These are phyloP conservation scores for Pseudofabraea citricarpa DNA, from an alignment of 2,329 filamentous ascomycete species.

Conservation along the genomic window DNA sequence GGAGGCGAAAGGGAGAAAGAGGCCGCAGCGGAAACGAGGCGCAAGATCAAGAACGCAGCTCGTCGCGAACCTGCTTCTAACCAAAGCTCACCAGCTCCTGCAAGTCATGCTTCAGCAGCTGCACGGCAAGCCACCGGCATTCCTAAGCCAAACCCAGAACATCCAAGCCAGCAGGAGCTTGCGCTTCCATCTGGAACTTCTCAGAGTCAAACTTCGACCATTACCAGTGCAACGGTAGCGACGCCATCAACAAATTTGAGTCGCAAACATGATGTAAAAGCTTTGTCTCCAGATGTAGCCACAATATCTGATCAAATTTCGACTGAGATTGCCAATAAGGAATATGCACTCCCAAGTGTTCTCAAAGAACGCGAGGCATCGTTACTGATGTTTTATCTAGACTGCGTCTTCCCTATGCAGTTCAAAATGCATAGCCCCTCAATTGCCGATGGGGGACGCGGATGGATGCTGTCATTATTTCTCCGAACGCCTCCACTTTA, in stretches of 20 bases:
- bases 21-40: neutral
- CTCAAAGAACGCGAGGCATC: neutral
- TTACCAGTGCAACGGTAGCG: neutral
- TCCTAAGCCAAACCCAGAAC: neutral
- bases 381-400: slow-evolving; percentile 2
- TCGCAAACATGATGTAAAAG: too few relatives aligned
- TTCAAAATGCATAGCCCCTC: neutral
- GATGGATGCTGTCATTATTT: slow-evolving; percentile 1
- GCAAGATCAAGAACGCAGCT: neutral
- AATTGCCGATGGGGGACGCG: neutral
- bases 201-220: neutral
- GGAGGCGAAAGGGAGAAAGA: neutral
- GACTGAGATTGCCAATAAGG: neutral
- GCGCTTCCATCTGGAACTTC: neutral
- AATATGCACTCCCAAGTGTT: neutral
- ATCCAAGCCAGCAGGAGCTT: neutral
- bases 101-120: neutral
- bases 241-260: neutral
- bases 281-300: too few relatives aligned
- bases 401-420: slow-evolving; percentile 1
- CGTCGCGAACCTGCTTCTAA: neutral
- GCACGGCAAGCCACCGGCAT: neutral
- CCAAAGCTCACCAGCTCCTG: neutral
- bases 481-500: neutral
- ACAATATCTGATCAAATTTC: too few relatives aligned